Base-by-base conservation (phyloP, 2,329 filamentous ascomycete species). In the Epichloe festucae region DNA sequence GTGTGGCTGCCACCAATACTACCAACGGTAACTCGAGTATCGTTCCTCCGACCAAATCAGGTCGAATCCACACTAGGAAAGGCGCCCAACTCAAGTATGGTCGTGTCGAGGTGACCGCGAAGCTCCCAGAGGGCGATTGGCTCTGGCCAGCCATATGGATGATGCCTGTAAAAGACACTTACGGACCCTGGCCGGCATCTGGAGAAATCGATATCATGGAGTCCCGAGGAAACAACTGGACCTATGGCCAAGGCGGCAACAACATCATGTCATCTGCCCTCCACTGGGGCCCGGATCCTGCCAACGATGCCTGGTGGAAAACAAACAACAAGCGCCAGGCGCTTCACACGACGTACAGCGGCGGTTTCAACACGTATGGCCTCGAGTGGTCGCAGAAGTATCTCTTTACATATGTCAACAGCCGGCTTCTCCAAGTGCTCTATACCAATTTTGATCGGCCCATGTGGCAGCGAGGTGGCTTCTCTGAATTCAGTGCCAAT, bases 341-440 rank as follows among this genome's bases (percentile, higher is more conserved):
- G 11, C 74, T 89, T 34, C 87, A 89, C 70, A 87, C 83, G 5
- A 87, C 85, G 1, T 94, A 84, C 66, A 68, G 81, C 35, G 68
- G 72, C 1, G 77, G 69, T 23, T 88, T 82, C 71, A 86, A 94
- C 70, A 88, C 78, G 0, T 94, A 82, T 60, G 88, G 88, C 14
- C 67, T 94, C 2, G 88, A 94, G 68, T 94, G 88, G 88, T 89
- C 81, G 49, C 78, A 91, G 59, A 91, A 90, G 67, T 93, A 94
- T 66, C 72, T 93, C 54, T 94, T 91, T 71, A 90, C 86, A 23
- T 94, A 89, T 64, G 76, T 94, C 71, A 85, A 93, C 73, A 84
- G 79, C 45, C 82, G 85, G 12, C 78, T 94, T 19, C 73, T 89
- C 31, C 87, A 91, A 65, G 86, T 91, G 49, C 75, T 89, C 55